Base-by-base conservation (phyloP, 2,329 filamentous ascomycete genomes). In the Xylariaceae sp. region DNA sequence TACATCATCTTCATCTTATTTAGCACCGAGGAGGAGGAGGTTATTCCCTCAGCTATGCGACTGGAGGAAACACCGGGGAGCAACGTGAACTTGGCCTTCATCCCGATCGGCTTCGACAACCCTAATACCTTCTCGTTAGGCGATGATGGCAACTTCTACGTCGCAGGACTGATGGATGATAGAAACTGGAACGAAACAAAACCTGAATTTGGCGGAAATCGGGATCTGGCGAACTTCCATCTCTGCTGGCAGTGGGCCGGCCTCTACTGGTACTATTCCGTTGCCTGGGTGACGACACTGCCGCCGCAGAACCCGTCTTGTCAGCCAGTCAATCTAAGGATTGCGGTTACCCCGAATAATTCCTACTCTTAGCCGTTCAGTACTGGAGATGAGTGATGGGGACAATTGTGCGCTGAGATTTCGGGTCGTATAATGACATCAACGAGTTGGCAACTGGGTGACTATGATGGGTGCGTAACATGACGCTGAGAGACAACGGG, bases 221-320 rank as follows among this genome's bases (percentile, higher is more conserved):
- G 56, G 16, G 54, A 64, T 48, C 31, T 65, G 34, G 58, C 56
- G 14, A 67, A 69, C 49, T 62, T 40, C 19, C 56, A 66, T 49
- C 52, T 69, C 11, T 70, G 65, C 54, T 68, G 65, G 54, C 67
- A 69, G 52, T 68, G 57, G 46, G 61, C 60, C 6, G 63, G 62
- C 11, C 47, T 53, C 4, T 68, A 68, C 41, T 70, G 67, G 52
- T 67, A 65, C 50, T 49, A 58, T 12, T 65, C 66, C 7, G 58
- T 69, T 29, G 61, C 62, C n/a, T 69, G 66, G 66, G 64, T 65
- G 14, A 59, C 52, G 26, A 52, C 54, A 4, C 40, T 26, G 21
- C 66, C 67, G 12, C 59, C 68, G 2, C 61, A 60, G 17, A 70
- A 70, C 52, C 67, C 68, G 4, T 63, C 65, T 2, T 70, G 68